Base-by-base conservation (phyloP, 75 land plant species). In the Chamaecyparis obtusa region DNA sequence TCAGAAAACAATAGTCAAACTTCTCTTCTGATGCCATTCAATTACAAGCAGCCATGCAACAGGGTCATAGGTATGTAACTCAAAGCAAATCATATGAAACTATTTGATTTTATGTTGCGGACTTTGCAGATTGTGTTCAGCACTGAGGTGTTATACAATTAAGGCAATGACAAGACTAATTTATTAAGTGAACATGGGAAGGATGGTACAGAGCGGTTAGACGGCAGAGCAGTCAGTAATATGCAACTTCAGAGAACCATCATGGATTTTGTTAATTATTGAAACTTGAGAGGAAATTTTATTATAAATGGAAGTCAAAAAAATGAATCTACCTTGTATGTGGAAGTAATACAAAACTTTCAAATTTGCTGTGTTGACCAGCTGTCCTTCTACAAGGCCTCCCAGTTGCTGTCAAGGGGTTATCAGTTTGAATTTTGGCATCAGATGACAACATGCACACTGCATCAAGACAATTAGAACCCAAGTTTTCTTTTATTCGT, bases 331-430 rank as follows among this genome's bases (percentile, higher is more conserved):
- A 84, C 85, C 85, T 84, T 51, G 85, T 84, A 51, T 84, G 85
- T 51, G 85, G 35, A 55, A 84, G 85, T 35, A 84, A 55, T 54
- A 84, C 64, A 86, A 92, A 91, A 85, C 89, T 90, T 55, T 89
- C 92, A 83, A 94, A 94, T 41, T 90, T 92, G 46, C 94, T 93
- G 67, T 94, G 94, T 36, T 88, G 94, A 83, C 89, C 94, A 86
- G 95, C 95, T 16, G 92, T 93, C 64, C 95, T 92, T 86, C 91
- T 85, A 69, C 93, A 91, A 76, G 94, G 95, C 86, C 90, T 88
- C 37, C 87, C 92, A 86, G 88, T 93, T 24, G 89, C 88, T 83
- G 85, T 89, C 88, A 89, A 88, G 67, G 86, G 43, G 56, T 60
- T 57, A 75, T 77, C 87, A 86, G 57, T 86, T 88, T 90, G 16